These are phyloP conservation scores for Noccaea caerulescens DNA, from an alignment of 345 rosid genomes.

Conservation along the genomic window DNA sequence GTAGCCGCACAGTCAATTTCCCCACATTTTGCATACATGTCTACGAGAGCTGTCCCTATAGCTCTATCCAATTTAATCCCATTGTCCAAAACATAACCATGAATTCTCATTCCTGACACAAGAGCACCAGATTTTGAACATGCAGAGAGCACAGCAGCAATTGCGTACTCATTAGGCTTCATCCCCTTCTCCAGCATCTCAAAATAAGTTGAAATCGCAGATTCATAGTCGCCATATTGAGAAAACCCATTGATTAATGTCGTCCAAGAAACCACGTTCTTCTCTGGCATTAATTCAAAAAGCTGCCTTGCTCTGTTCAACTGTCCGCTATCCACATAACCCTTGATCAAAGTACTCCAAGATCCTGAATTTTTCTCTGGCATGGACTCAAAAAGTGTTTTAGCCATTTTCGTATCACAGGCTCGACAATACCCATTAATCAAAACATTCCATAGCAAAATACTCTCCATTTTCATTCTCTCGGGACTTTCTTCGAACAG, in stretches of 20 bases:
- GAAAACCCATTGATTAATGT: conserved; percentile 58
- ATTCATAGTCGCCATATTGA: conserved; percentile 47
- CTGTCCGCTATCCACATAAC: conserved; percentile 50
- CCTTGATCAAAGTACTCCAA: conserved; percentile 69
- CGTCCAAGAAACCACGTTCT: conserved; percentile 64
- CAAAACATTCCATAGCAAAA: conserved; percentile 68
- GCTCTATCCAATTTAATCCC: conserved; percentile 50
- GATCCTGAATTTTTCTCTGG: conserved; percentile 53
- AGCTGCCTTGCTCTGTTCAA: conserved; percentile 48
- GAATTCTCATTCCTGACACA: conserved; percentile 55
- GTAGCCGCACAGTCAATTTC: conserved; percentile 53
- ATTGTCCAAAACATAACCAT: conserved; percentile 49
- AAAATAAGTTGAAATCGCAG: conserved; percentile 55
- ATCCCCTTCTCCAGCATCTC: conserved; percentile 58
- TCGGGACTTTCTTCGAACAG: conserved; percentile 70
- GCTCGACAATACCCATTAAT: conserved; percentile 60
- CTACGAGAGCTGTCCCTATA: conserved; percentile 57
- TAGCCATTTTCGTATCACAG: conserved; percentile 54
- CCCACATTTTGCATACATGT: conserved; percentile 75
- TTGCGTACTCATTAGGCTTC: conserved; percentile 53
- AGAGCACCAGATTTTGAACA: conserved; percentile 70
- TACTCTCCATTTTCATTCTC: conserved; percentile 41
- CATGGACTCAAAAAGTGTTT: conserved; percentile 55
- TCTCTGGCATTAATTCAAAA: conserved; percentile 57
- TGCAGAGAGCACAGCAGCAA: conserved; percentile 64